phyloP scores from a whole-genome alignment of 2,329 filamentous ascomycete genomes.

The Aspergillus brasiliensis region DNA sequence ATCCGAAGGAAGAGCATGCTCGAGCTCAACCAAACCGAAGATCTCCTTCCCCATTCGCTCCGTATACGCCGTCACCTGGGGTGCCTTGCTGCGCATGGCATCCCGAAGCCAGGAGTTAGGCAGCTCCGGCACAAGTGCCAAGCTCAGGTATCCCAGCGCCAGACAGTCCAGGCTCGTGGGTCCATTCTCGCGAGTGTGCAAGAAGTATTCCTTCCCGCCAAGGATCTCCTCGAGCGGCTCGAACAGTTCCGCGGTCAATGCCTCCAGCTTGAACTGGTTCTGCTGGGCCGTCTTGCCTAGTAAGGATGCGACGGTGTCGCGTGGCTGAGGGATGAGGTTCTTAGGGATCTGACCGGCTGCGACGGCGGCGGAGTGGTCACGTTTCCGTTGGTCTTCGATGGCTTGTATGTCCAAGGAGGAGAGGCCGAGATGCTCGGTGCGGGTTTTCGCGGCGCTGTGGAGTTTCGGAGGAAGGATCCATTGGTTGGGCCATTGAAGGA shows the following conservation, averaged over 20 bases:
- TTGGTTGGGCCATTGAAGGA: conserved; percentile 83
- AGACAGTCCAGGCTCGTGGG: conserved; percentile 75
- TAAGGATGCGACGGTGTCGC: conserved; percentile 61
- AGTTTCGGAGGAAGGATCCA: conserved; percentile 79
- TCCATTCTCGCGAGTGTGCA: conserved; percentile 48
- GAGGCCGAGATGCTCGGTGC: conserved; percentile 71
- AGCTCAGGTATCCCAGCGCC: conserved; percentile 73
- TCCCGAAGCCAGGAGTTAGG: conserved; percentile 65
- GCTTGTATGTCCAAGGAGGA: conserved; percentile 66
- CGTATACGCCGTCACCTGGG: conserved; percentile 48
- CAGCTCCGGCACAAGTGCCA: conserved; percentile 67
- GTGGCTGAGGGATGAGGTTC: conserved; percentile 57
- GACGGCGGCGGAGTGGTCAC: conserved; percentile 42
- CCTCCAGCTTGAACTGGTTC: conserved; percentile 74
- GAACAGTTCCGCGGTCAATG: conserved; percentile 70
- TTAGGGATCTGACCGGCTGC: conserved; percentile 44
- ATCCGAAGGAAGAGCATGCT: conserved; percentile 23
- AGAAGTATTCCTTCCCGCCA: conserved; percentile 57
- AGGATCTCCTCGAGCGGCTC: conserved; percentile 68
- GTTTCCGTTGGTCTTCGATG: conserved; percentile 42
- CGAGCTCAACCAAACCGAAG: conserved; percentile 38
- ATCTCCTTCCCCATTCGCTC: conserved; percentile 41
- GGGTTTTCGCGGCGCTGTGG: conserved; percentile 68
- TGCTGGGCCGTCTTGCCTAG: conserved; percentile 69
- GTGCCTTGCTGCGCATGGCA: conserved; percentile 55